These are phyloP conservation scores for Suhomyces guaymorum DNA, from an alignment of 1,139 yeast species.

Conservation along the genomic window DNA sequence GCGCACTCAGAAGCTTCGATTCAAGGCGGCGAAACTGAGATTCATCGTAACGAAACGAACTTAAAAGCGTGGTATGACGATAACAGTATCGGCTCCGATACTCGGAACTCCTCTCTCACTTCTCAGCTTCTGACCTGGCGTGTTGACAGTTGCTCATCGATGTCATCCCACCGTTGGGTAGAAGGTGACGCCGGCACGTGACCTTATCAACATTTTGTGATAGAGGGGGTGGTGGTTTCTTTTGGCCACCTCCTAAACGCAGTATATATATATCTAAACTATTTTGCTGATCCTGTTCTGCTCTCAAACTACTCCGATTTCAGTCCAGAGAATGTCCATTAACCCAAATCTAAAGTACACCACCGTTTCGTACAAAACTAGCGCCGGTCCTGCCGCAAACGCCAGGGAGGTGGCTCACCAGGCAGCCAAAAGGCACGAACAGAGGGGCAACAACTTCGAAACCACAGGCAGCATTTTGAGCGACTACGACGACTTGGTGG, in stretches of 20 bases:
- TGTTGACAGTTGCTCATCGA: no score
- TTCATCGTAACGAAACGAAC: no score
- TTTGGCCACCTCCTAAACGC: conserved; percentile 2
- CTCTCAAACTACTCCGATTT: no score
- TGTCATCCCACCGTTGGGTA: no score
- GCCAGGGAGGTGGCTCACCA: conserved; percentile 4
- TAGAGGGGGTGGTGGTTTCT: conserved; percentile 2
- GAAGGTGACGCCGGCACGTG: conserved; percentile 13
- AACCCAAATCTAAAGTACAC: conserved; percentile 12
- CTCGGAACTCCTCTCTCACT: no score
- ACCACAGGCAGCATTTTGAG: conserved; percentile 23
- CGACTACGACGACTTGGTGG: conserved; percentile 21
- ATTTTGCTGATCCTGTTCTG: no score
- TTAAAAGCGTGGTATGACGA: no score
- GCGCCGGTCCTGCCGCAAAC: conserved; percentile 1
- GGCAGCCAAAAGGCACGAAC: conserved; percentile 5
- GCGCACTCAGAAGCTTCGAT: no score
- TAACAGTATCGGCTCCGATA: no score
- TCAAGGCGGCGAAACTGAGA: no score
- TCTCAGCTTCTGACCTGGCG: no score
- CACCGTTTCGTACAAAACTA: conserved; percentile 10
- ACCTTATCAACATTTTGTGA: no score
- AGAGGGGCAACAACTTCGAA: conserved; percentile 14
- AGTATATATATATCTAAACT: not conserved
- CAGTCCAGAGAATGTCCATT: conserved; percentile 13